Conservation (phyloP, 768 basidiomycete species). For the Sistotremastrum niveocremeum region DNA sequence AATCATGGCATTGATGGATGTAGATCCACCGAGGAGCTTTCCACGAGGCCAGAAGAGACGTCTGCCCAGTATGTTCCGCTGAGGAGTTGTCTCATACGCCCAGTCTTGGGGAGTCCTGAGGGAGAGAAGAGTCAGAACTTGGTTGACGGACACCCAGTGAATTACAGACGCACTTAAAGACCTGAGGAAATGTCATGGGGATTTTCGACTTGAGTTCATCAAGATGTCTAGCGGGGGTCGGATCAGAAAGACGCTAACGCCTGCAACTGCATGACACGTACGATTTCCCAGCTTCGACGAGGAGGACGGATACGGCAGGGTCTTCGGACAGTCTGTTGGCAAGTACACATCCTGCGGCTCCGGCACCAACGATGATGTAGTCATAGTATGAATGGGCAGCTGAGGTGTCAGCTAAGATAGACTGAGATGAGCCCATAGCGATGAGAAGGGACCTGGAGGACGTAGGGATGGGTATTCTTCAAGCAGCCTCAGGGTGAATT, state of each 20-base stretch:
- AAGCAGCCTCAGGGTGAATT: too few relatives aligned
- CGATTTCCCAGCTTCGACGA: conserved; percentile 22
- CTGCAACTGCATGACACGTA: too few relatives aligned
- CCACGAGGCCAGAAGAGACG: conserved; percentile 45
- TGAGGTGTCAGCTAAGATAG: too few relatives aligned
- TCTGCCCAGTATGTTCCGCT: conserved; percentile 30
- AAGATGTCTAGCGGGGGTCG: too few relatives aligned
- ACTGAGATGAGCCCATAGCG: too few relatives aligned
- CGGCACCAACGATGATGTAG: conserved; percentile 12
- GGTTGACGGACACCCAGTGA: too few relatives aligned
- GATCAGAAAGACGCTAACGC: too few relatives aligned
- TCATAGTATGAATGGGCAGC: neutral
- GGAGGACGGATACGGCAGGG: conserved; percentile 15
- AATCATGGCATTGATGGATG: conserved; percentile 53
- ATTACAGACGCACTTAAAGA: too few relatives aligned
- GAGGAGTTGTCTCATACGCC: conserved; percentile 35
- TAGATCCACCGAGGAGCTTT: conserved; percentile 54
- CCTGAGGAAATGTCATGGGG: too few relatives aligned
- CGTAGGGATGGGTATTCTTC: too few relatives aligned
- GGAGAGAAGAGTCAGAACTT: conserved; percentile 12
- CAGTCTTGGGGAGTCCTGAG: conserved; percentile 39
- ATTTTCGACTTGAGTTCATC: too few relatives aligned
- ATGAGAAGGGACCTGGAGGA: too few relatives aligned
- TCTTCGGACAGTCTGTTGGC: conserved; percentile 25
- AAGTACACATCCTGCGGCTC: conserved; percentile 27